phyloP scores from a whole-genome alignment of 305 asterid genomes.

The Ilex paraguariensis region DNA sequence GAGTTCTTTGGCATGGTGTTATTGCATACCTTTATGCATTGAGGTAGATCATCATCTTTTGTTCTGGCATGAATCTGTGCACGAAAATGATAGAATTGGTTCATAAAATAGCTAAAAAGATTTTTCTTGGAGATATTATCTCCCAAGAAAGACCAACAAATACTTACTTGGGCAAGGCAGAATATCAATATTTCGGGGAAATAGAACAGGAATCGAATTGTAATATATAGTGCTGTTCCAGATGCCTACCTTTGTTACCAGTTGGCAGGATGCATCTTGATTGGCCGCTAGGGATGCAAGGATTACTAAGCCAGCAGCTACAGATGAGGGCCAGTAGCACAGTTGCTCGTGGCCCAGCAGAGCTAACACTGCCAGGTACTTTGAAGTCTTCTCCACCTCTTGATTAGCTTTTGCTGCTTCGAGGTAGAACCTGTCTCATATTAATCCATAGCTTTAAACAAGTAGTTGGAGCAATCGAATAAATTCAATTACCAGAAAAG shows the following conservation, averaged over 20 bases:
- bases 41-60: constrained; percentile 54
- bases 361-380: constrained; percentile 67
- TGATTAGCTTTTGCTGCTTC: constrained; percentile 68
- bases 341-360: constrained; percentile 84
- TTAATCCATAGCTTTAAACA: constrained; percentile 2
- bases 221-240: neutral
- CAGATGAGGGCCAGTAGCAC: constrained; percentile 90
- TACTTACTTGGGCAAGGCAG: too few species aligned
- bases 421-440: constrained; percentile 69
- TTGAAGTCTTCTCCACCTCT: constrained; percentile 55
- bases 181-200: too few species aligned
- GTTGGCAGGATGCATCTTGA: constrained; percentile 50
- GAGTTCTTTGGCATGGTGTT: constrained; percentile 3
- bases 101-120: constrained; percentile 1
- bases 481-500: neutral
- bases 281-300: constrained; percentile 61
- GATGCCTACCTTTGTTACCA: constrained; percentile 45
- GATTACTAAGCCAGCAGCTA: constrained; percentile 85
- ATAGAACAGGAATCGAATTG: too few species aligned
- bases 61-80: constrained; percentile 66
- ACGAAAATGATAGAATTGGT: constrained; percentile 15
- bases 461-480: neutral
- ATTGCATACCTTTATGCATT: constrained; percentile 77
- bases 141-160: too few species aligned
- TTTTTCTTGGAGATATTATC: constrained; percentile 1